A percentile compares a stretch with the other conserved stretches of the same genome.
phyloP scores from a whole-genome alignment of 371 early-diverging fungal genomes.

The Funneliformis caledonium region DNA sequence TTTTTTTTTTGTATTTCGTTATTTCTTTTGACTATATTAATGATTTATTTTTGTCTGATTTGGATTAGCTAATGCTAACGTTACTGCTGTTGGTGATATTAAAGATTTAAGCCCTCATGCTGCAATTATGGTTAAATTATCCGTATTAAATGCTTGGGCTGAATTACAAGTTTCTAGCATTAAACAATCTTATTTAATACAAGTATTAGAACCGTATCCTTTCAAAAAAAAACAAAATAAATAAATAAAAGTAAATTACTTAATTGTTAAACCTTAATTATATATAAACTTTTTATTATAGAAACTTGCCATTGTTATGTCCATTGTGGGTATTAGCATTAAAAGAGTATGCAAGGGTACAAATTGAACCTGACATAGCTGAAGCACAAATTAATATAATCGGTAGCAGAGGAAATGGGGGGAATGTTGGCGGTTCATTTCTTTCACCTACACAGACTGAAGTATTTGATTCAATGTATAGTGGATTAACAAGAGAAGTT shows the following conservation, averaged over 20 bases:
- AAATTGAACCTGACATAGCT: conserved; percentile 22
- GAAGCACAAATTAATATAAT: conserved; percentile 10
- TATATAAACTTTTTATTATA: not conserved
- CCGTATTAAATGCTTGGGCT: conserved; percentile 85
- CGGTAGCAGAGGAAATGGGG: not conserved
- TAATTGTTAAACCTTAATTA: conserved; percentile 31
- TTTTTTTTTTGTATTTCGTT: not conserved
- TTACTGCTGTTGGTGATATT: conserved; percentile 61
- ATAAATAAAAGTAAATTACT: conserved; percentile 21
- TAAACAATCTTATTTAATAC: conserved; percentile 61
- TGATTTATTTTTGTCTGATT: conserved; percentile 52
- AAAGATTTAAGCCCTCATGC: conserved; percentile 72
- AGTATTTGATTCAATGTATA: conserved; percentile 40
- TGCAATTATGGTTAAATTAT: conserved; percentile 77
- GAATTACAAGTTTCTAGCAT: conserved; percentile 71
- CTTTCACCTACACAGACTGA: conserved; percentile 16
- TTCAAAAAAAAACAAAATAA: conserved; percentile 38
- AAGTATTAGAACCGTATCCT: conserved; percentile 70
- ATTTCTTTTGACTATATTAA: not conserved
- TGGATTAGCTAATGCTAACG: conserved; percentile 63
- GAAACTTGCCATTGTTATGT: conserved; percentile 28
- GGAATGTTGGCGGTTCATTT: not conserved
- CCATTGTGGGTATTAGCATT: conserved; percentile 36
- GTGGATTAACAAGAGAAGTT: conserved; percentile 39
- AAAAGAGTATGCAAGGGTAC: conserved; percentile 37